A percentile compares a stretch with the other conserved stretches of the same genome.
Conservation (phyloP, 2,329 filamentous ascomycete species). For the Verticillium alfalfae region DNA sequence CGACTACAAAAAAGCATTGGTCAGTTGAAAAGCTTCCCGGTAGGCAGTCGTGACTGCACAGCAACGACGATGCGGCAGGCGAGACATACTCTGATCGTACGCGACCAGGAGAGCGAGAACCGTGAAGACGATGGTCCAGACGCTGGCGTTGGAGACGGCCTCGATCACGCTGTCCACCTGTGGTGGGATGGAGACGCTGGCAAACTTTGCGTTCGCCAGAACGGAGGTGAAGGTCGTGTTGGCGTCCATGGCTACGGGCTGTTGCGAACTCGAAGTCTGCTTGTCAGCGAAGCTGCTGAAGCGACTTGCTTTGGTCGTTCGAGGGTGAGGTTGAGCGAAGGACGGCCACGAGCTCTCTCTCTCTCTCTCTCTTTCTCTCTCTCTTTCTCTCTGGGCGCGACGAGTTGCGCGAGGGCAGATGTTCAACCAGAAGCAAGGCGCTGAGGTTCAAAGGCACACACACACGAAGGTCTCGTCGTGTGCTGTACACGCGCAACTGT, state of each 20-base stretch:
- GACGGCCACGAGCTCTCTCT: neutral
- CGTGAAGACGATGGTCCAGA: slow-evolving; percentile 60
- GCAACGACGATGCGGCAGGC: neutral
- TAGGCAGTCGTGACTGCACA: neutral
- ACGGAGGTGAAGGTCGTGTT: slow-evolving; percentile 68
- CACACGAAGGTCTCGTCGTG: neutral
- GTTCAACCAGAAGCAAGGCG: neutral
- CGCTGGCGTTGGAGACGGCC: slow-evolving; percentile 47
- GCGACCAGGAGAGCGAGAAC: slow-evolving; percentile 65
- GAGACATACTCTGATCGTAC: slow-evolving; percentile 81
- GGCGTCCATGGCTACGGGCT: slow-evolving; percentile 38
- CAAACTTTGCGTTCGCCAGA: slow-evolving; percentile 54
- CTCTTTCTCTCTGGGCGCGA: neutral
- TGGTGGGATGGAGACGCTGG: slow-evolving; percentile 43
- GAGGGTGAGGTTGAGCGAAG: neutral
- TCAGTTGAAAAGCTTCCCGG: slow-evolving; percentile 1
- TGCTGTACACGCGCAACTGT: neutral
- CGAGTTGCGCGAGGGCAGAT: neutral
- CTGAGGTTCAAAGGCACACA: neutral
- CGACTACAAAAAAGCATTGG: slow-evolving; percentile 45
- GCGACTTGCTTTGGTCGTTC: neutral
- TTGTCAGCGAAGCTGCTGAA: neutral
- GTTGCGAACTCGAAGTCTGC: neutral
- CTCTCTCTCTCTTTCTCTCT: no score
- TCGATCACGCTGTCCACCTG: slow-evolving; percentile 52